Percentiles rank a stretch among this genome's conserved stretches.
These are phyloP conservation scores for Calophaca sinica DNA, from an alignment of 306 rosid genomes.

Conservation along the genomic window DNA sequence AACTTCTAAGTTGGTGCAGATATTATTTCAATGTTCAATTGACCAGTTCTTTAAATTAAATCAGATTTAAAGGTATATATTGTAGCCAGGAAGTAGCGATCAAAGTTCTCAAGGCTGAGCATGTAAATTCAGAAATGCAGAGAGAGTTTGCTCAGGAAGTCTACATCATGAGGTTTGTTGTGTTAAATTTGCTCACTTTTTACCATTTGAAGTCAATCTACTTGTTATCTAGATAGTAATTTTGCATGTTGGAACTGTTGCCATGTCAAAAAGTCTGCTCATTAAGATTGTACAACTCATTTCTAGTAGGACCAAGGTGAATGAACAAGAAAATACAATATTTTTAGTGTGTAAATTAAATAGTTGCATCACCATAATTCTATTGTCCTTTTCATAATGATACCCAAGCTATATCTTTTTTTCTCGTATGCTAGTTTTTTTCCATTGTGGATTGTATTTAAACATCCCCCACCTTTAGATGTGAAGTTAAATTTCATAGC, in stretches of 20 bases:
- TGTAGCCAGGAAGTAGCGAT: slow-evolving; percentile 98
- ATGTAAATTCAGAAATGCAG: slow-evolving; percentile 82
- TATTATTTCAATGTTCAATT: slow-evolving; percentile 36
- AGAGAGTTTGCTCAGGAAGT: slow-evolving; percentile 95
- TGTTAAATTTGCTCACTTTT: slow-evolving; percentile 26
- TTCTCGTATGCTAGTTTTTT: neutral
- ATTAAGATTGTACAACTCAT: slow-evolving; percentile 24
- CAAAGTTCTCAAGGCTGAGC: slow-evolving; percentile 91
- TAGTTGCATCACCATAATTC: slow-evolving; percentile 2
- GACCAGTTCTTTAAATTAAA: slow-evolving; percentile 41
- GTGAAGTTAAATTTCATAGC: slow-evolving; percentile 28
- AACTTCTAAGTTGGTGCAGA: slow-evolving; percentile 11
- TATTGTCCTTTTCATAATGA: neutral
- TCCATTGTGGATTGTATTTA: neutral
- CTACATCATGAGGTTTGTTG: slow-evolving; percentile 85
- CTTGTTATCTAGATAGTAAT: slow-evolving; percentile 29
- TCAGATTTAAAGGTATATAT: slow-evolving; percentile 89
- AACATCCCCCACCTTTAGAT: slow-evolving; percentile 3
- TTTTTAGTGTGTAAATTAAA: slow-evolving; percentile 6
- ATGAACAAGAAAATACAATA: slow-evolving; percentile 19
- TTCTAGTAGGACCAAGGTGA: slow-evolving; percentile 32
- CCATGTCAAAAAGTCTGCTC: slow-evolving; percentile 14
- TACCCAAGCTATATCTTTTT: neutral
- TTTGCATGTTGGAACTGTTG: neutral
- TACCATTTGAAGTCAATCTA: slow-evolving; percentile 30